A percentile compares a stretch with the other conserved stretches of the same genome.
These are phyloP conservation scores for Cladochytrium replicatum DNA, from an alignment of 192 early-diverging fungal species.

Conservation along the genomic window DNA sequence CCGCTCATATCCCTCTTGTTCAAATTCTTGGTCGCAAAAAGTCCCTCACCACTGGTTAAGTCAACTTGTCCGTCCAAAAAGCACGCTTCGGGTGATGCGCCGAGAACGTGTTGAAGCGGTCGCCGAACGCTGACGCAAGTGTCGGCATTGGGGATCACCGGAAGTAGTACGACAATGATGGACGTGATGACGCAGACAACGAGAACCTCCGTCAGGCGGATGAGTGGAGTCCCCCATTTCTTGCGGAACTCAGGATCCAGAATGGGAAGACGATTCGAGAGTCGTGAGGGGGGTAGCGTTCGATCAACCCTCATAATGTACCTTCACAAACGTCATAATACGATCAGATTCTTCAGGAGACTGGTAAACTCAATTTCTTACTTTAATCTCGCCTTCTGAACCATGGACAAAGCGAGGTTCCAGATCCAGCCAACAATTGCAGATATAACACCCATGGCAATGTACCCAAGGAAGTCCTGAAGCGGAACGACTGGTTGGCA, in stretches of 20 bases:
- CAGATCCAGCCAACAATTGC: conserved; percentile 18
- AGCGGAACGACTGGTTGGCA: conserved; percentile 4
- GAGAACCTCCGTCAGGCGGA: conserved; percentile 16
- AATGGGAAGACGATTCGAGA: too few relatives aligned
- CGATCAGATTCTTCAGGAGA: conserved; percentile 5
- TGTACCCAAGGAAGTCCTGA: conserved; percentile 16
- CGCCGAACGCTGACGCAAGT: conserved; percentile 3
- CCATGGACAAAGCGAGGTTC: conserved; percentile 12
- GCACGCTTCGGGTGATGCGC: neutral
- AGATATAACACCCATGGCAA: conserved; percentile 11
- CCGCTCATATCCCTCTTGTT: too few relatives aligned
- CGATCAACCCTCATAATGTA: too few relatives aligned
- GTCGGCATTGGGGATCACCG: conserved; percentile 8
- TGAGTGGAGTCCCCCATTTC: too few relatives aligned
- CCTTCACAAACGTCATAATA: too few relatives aligned
- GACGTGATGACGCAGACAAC: conserved; percentile 19
- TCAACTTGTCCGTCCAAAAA: conserved; percentile 2
- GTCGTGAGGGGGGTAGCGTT: too few relatives aligned
- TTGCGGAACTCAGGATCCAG: too few relatives aligned
- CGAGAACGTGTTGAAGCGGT: neutral
- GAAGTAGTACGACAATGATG: conserved; percentile 18
- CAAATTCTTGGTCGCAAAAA: too few relatives aligned
- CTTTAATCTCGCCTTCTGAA: conserved; percentile 18
- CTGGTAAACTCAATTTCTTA: conserved; percentile 9
- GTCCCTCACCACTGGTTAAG: too few relatives aligned